These are phyloP conservation scores for Rhodotorula sp. DNA, from an alignment of 1,284 basidiomycete species.

Conservation along the genomic window DNA sequence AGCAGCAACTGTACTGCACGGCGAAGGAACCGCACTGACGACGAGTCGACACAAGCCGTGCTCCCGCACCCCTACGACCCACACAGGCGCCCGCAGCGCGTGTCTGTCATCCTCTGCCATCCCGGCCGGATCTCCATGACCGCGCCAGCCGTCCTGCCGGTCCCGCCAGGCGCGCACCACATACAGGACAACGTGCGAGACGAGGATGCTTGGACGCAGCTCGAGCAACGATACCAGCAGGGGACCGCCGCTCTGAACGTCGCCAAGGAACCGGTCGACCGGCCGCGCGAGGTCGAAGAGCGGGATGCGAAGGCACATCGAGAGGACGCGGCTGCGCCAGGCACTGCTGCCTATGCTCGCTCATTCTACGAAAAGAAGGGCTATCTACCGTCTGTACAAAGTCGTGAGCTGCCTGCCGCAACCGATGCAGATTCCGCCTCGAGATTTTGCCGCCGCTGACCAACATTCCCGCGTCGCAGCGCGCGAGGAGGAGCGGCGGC, in stretches of 20 bases:
- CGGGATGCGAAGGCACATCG: not conserved
- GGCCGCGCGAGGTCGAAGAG: not conserved
- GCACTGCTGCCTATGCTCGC: not conserved
- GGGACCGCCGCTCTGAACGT: conserved; percentile 1
- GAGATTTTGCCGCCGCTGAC: too few relatives aligned
- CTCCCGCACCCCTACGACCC: too few relatives aligned
- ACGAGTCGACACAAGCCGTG: too few relatives aligned
- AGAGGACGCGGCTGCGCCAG: not conserved
- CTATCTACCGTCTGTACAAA: not conserved
- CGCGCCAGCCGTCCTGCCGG: too few relatives aligned
- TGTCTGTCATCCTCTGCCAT: too few relatives aligned
- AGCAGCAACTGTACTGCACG: too few relatives aligned
- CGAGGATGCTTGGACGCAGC: not conserved
- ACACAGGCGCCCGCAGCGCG: too few relatives aligned
- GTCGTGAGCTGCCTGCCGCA: not conserved
- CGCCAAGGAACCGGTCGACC: not conserved
- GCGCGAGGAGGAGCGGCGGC: conserved; percentile 7
- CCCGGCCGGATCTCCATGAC: too few relatives aligned
- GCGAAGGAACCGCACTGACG: too few relatives aligned
- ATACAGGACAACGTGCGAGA: too few relatives aligned
- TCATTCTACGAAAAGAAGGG: not conserved
- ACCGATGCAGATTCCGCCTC: not conserved
- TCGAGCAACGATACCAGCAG: not conserved
- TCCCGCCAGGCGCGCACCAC: too few relatives aligned
- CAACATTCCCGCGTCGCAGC: not conserved